These are phyloP conservation scores for Macadamia tetraphylla DNA, from an alignment of 164 flowering plant genomes.

Conservation along the genomic window DNA sequence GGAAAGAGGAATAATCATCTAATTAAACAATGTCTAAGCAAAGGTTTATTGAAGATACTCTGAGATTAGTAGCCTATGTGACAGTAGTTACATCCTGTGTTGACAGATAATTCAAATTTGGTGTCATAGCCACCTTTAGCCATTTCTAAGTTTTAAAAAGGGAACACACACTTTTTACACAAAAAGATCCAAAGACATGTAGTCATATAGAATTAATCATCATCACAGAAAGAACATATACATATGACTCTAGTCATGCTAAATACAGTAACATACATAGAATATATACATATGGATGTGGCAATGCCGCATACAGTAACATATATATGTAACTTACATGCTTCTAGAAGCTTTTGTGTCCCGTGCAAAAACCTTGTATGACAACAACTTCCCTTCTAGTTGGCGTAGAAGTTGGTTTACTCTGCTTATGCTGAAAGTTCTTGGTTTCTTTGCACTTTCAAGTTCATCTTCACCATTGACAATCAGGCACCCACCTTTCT, in stretches of 20 bases:
- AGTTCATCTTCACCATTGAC: slow-evolving; percentile 18
- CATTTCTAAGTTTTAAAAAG: neutral
- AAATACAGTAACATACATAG: neutral
- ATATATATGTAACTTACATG: slow-evolving; percentile 40
- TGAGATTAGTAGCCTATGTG: too few relatives aligned
- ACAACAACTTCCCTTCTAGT: slow-evolving; percentile 76
- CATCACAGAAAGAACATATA: neutral
- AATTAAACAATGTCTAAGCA: too few relatives aligned
- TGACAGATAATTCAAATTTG: too few relatives aligned
- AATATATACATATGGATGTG: neutral
- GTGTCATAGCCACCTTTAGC: too few relatives aligned
- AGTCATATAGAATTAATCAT: too few relatives aligned
- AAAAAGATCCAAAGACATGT: too few relatives aligned
- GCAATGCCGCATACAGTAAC: neutral
- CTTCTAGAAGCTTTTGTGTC: slow-evolving; percentile 94
- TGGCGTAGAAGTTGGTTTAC: slow-evolving; percentile 60
- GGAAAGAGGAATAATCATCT: too few relatives aligned
- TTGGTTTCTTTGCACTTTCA: slow-evolving; percentile 47
- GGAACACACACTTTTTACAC: neutral
- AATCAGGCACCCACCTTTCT: slow-evolving; percentile 9
- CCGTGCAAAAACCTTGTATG: slow-evolving; percentile 91
- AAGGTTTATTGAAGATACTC: too few relatives aligned
- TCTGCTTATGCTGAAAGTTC: slow-evolving; percentile 43
- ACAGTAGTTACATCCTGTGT: too few relatives aligned
- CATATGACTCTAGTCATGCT: neutral